Percentiles rank a stretch among this genome's conserved stretches.
Conservation (phyloP, 306 rosid genomes). For the Glycyrrhiza uralensis region DNA sequence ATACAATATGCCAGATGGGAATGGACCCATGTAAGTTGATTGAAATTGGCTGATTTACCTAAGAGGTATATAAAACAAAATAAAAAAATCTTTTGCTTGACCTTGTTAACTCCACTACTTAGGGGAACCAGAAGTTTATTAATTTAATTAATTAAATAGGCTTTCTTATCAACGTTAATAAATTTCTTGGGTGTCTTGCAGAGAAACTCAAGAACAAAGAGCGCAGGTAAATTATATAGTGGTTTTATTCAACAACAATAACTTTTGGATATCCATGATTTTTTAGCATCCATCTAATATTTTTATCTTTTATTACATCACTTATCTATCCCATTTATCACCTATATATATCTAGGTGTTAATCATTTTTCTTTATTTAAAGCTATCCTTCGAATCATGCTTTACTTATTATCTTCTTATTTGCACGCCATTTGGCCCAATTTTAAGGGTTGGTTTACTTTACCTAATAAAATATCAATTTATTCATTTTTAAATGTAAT, state of each 20-base stretch:
- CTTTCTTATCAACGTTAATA: not conserved
- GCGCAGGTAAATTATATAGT: not conserved
- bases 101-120: conserved; percentile 23
- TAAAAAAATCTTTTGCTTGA: conserved; percentile 3
- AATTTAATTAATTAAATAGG: not conserved
- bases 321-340: no score
- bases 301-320: no score
- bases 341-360: no score
- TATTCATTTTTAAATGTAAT: not conserved
- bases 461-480: not conserved
- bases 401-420: not conserved
- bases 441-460: not conserved
- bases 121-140: conserved; percentile 16
- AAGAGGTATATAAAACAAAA: not conserved
- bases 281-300: no score
- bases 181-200: not conserved
- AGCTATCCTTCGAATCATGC: not conserved
- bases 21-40: conserved; percentile 22
- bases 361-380: no score
- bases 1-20: conserved; percentile 16
- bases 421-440: not conserved
- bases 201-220: not conserved
- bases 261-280: no score
- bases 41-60: conserved; percentile 7
- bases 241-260: no score